These are phyloP conservation scores for Carallia pectinifolia DNA, from an alignment of 345 rosid species.

Conservation along the genomic window DNA sequence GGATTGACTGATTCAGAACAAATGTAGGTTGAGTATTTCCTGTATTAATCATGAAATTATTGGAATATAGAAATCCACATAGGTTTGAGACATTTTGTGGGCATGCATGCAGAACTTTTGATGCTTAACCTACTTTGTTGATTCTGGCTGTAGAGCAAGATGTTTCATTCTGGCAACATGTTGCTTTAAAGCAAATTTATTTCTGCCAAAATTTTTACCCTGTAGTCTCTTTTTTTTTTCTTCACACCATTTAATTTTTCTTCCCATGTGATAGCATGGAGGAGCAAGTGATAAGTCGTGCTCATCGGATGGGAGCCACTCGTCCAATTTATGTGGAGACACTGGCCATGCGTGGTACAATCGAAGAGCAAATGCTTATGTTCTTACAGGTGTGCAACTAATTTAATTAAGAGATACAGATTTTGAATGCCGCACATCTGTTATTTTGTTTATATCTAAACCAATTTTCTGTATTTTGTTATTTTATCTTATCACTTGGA, in stretches of 20 bases:
- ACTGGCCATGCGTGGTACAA: slow-evolving; percentile 83
- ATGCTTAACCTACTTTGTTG: too few relatives aligned
- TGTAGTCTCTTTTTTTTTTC: background rate
- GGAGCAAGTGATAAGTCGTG: slow-evolving; percentile 94
- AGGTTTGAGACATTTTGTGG: background rate
- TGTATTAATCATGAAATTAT: slow-evolving; percentile 1
- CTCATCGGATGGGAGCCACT: slow-evolving; percentile 91
- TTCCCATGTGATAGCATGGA: slow-evolving; percentile 65
- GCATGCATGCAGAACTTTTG: too few relatives aligned
- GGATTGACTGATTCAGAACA: too few relatives aligned
- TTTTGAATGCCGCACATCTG: background rate
- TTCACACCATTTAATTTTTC: background rate
- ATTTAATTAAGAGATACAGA: background rate
- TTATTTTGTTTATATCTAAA: background rate
- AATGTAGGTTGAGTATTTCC: background rate
- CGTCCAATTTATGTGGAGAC: slow-evolving; percentile 87
- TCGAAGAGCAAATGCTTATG: slow-evolving; percentile 88
- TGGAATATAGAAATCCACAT: background rate
- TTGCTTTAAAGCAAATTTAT: background rate
- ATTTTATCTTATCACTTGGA: background rate
- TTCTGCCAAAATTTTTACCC: background rate
- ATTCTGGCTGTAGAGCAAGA: too few relatives aligned
- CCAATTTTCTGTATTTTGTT: background rate
- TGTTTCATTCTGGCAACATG: too few relatives aligned
- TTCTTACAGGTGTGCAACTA: slow-evolving; percentile 59